Evolutionary conservation across 2,329 filamentous ascomycete genomes (phyloP).

Genomic region (Trichoderma asperellum): DNA sequence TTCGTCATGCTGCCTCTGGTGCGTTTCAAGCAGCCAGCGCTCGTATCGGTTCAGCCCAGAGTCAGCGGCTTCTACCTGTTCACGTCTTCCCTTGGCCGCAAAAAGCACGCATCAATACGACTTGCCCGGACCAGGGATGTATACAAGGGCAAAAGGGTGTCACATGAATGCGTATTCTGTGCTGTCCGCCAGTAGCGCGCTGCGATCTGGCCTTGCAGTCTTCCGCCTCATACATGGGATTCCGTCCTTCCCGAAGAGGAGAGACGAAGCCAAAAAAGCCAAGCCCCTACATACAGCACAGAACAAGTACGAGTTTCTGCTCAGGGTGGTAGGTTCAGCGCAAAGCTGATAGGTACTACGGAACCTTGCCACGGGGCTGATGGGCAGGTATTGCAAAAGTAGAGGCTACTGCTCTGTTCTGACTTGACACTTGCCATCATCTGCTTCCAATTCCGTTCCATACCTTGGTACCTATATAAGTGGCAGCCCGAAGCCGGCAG

Average conservation of each 20-base stretch:
- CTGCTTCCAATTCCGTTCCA: neutral
- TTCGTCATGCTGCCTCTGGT: constrained; percentile 6
- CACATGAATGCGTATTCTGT: constrained; percentile 19
- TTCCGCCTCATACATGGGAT: constrained; percentile 20
- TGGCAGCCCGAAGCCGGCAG: neutral
- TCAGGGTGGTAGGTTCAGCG: constrained; percentile 28
- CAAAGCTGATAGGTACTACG: neutral
- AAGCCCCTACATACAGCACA: constrained; percentile 2
- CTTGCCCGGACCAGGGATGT: neutral
- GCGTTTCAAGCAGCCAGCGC: constrained; percentile 7
- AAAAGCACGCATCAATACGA: neutral
- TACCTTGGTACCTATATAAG: neutral
- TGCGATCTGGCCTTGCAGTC: constrained; percentile 14
- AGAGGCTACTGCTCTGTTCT: neutral
- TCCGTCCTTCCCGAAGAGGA: constrained; percentile 27
- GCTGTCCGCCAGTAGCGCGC: constrained; percentile 24
- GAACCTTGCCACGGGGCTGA: constrained; percentile 7
- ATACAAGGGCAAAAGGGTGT: constrained; percentile 11
- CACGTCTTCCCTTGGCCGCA: neutral
- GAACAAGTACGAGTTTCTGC: neutral
- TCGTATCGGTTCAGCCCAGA: neutral
- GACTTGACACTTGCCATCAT: neutral
- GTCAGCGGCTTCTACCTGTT: neutral
- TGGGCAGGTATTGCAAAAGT: neutral
- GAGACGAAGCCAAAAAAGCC: constrained; percentile 14